Conservation (phyloP, 2,329 filamentous ascomycete genomes). For the Whalleya microplaca region DNA sequence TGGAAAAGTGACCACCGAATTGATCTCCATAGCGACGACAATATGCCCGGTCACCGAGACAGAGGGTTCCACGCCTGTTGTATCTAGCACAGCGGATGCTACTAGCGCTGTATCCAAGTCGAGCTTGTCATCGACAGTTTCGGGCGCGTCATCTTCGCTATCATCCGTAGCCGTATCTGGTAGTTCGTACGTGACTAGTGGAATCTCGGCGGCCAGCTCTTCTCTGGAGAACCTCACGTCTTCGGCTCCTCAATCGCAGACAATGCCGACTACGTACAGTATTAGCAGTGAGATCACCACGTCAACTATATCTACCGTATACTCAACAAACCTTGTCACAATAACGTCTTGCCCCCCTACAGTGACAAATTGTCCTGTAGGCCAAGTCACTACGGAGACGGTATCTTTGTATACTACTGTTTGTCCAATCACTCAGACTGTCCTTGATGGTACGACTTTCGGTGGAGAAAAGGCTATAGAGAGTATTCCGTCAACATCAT, state of each 20-base stretch:
- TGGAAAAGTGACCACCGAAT: constrained; percentile 31
- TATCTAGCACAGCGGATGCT: constrained; percentile 14
- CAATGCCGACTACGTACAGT: constrained; percentile 35
- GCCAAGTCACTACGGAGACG: constrained; percentile 35
- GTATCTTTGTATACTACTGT: constrained; percentile 37
- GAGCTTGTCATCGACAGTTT: constrained; percentile 7
- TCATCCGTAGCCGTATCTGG: constrained; percentile 11
- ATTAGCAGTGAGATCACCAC: constrained; percentile 35
- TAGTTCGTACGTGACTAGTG: constrained; percentile 19
- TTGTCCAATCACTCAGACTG: constrained; percentile 36
- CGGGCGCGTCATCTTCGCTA: constrained; percentile 9
- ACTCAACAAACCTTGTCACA: constrained; percentile 35
- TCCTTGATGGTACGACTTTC: constrained; percentile 35
- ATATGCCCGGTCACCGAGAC: constrained; percentile 27
- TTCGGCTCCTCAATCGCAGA: constrained; percentile 10
- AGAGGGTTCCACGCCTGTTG: constrained; percentile 1
- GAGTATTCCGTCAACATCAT: constrained; percentile 8
- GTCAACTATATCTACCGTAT: constrained; percentile 35
- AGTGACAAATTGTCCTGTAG: constrained; percentile 35
- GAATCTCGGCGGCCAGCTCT: constrained; percentile 16
- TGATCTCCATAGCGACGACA: constrained; percentile 31
- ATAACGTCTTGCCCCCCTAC: constrained; percentile 33
- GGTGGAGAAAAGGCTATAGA: constrained; percentile 15
- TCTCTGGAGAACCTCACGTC: constrained; percentile 1
- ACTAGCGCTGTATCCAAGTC: constrained; percentile 3